These are phyloP conservation scores for Euptelea pleiosperma DNA, from an alignment of 164 flowering plant genomes.

Conservation along the genomic window DNA sequence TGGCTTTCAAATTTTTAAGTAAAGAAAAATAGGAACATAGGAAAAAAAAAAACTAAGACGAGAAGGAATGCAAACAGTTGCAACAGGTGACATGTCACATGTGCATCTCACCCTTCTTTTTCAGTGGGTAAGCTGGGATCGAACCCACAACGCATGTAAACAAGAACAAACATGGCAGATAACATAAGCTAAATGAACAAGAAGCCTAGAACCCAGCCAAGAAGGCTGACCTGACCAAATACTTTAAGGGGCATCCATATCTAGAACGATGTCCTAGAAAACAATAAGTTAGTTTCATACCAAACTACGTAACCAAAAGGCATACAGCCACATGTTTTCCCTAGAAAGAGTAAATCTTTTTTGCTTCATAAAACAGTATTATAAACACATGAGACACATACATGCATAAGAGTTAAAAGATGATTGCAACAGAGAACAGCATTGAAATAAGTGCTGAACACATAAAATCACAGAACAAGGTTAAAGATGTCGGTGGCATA, in stretches of 20 bases:
- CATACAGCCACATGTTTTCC: slow-evolving; percentile 1
- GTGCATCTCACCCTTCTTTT: no score
- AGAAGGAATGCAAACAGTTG: not conserved
- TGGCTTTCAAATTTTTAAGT: no score
- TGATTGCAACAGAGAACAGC: not conserved
- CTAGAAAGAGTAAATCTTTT: not conserved
- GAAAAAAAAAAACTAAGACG: not conserved
- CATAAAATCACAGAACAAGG: not conserved
- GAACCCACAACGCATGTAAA: not conserved
- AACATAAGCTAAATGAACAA: not conserved
- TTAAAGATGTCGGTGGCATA: slow-evolving; percentile 20
- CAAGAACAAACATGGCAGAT: not conserved
- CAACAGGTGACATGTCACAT: no score
- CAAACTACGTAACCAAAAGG: no score
- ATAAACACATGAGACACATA: not conserved
- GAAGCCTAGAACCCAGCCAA: not conserved
- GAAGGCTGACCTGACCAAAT: not conserved
- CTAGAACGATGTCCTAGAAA: not conserved
- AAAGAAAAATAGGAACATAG: no score
- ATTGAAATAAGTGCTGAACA: not conserved
- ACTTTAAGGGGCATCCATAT: not conserved
- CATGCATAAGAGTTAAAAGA: not conserved
- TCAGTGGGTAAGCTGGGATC: no score
- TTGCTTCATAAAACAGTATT: no score
- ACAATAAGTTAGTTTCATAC: not conserved